Percentiles rank a stretch among this genome's conserved stretches.
Evolutionary conservation across 345 rosid genomes (phyloP).

Genomic region (Hibiscus tridactylites): DNA sequence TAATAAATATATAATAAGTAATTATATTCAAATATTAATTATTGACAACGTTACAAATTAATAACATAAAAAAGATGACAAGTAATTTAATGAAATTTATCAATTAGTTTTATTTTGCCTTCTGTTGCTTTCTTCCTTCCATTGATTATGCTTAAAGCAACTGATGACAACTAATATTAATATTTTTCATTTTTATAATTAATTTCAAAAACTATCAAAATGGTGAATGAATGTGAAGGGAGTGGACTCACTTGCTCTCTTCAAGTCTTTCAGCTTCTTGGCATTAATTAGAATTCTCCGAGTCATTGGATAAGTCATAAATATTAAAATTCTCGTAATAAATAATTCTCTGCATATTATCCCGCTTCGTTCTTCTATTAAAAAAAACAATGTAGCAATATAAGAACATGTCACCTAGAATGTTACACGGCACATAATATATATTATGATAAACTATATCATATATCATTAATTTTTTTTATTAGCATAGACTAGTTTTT

Average conservation of each 20-base stretch:
- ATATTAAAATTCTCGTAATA: no score
- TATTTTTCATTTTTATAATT: neutral
- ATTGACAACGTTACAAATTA: neutral
- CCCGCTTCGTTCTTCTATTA: no score
- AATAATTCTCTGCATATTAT: no score
- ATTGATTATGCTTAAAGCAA: constrained; percentile 13
- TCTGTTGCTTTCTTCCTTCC: neutral
- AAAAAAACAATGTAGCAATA: no score
- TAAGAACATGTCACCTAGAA: no score
- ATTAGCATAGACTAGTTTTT: no score
- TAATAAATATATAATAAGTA: neutral
- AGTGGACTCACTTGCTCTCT: neutral
- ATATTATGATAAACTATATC: no score
- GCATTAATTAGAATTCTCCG: neutral
- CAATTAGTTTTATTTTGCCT: neutral
- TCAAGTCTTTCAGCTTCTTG: neutral
- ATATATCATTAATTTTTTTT: no score
- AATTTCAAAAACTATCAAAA: neutral
- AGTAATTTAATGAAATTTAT: neutral
- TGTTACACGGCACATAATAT: no score
- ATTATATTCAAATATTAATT: neutral
- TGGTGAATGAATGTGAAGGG: neutral
- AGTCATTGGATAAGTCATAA: no score
- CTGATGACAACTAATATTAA: neutral
- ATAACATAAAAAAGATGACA: neutral